A percentile compares a stretch with the other conserved stretches of the same genome.
phyloP scores from a whole-genome alignment of 1,139 yeast species.

The Lizanozyma gosingica region DNA sequence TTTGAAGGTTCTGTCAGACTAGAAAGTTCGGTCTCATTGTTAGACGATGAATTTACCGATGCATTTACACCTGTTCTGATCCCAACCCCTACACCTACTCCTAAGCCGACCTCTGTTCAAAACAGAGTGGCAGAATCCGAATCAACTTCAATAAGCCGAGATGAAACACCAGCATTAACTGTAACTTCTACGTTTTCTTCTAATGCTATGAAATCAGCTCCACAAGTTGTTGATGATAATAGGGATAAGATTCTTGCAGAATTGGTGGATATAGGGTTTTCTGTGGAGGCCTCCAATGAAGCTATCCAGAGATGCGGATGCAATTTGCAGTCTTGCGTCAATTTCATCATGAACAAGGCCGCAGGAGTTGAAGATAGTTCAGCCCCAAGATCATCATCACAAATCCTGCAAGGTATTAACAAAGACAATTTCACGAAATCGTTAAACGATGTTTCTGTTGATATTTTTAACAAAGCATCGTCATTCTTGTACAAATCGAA shows the following conservation, averaged over 20 bases:
- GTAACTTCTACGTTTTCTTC: background rate
- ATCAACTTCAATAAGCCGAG: background rate
- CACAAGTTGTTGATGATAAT: background rate
- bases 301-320: constrained; percentile 54
- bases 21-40: constrained; percentile 11
- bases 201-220: too few relatives aligned
- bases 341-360: constrained; percentile 54
- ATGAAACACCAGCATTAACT: background rate
- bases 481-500: constrained; percentile 52
- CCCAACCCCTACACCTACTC: constrained; percentile 5
- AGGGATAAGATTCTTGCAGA: constrained; percentile 57
- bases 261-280: constrained; percentile 73
- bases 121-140: background rate
- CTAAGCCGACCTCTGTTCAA: background rate
- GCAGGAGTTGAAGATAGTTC: constrained; percentile 8
- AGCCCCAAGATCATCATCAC: constrained; percentile 13
- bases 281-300: constrained; percentile 47
- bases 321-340: constrained; percentile 60
- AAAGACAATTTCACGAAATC: constrained; percentile 23
- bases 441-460: constrained; percentile 54
- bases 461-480: constrained; percentile 57
- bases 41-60: constrained; percentile 39
- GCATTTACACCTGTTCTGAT: constrained; percentile 13
- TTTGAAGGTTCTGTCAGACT: constrained; percentile 1
- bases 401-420: constrained; percentile 4